phyloP scores from a whole-genome alignment of 177 flowering plant genomes.

The Vitis hybrid region DNA sequence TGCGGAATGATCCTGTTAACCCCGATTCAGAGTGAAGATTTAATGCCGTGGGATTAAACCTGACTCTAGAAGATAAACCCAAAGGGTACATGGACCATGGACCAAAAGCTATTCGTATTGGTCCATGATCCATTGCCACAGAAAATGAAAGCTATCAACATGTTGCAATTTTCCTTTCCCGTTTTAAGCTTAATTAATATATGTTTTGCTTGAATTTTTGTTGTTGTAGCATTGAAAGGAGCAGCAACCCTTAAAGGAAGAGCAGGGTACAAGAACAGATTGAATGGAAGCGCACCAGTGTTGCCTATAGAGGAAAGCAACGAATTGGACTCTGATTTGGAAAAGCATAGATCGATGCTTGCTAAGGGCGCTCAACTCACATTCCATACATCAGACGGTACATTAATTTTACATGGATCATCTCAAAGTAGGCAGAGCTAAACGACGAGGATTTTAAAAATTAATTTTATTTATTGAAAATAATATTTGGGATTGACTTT shows the following conservation, averaged over 20 bases:
- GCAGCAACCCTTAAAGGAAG: conserved; percentile 77
- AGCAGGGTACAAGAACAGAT: conserved; percentile 47
- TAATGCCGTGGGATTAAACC: too few species aligned
- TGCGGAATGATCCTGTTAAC: too few species aligned
- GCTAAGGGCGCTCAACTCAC: conserved; percentile 62
- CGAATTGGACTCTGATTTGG: conserved; percentile 54
- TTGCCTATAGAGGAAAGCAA: conserved; percentile 54
- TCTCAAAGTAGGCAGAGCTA: too few species aligned
- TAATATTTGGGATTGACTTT: too few species aligned
- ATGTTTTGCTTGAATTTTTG: not conserved
- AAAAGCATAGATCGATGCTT: conserved; percentile 46
- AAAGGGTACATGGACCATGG: too few species aligned
- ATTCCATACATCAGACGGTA: conserved; percentile 67
- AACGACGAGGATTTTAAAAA: too few species aligned
- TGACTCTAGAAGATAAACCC: too few species aligned
- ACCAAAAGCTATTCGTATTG: too few species aligned
- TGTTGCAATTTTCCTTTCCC: not conserved
- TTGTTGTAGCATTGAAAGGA: conserved; percentile 69
- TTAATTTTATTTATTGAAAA: too few species aligned
- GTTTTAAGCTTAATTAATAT: not conserved
- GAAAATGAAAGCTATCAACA: too few species aligned
- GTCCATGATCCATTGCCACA: not conserved
- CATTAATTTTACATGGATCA: not conserved
- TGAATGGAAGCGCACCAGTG: conserved; percentile 46
- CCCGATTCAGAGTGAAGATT: too few species aligned